Base-by-base conservation (phyloP, 1,139 yeast genomes). In the Magnusiomyces starmeri region DNA sequence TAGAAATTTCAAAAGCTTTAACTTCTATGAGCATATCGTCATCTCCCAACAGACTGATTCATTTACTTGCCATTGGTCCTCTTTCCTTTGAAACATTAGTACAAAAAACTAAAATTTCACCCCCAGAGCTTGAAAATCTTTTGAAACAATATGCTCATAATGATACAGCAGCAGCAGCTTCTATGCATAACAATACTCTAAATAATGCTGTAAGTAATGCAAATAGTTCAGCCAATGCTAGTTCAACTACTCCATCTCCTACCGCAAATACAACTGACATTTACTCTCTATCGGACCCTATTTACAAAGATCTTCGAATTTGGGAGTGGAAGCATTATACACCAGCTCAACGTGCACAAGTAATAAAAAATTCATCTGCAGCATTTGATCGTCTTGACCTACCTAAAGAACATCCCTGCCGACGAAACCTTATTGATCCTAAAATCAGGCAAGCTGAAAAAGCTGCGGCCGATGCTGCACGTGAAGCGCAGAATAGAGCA, bases 291-390 rank as follows among this genome's bases (percentile, higher is more conserved):
- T 59, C 66, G 9, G 71, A 67, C 53, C 56, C 56, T 32, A 56
- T 59, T 16, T 70, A 60, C 58, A 62, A 64, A 51, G 70, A 69
- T 42, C 58, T 70, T 40, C 62, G 70, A 8, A 57, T 68, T 14
- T 70, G 71, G 70, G 72, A 68, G 24, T 70, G 70, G 69, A 65
- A 66, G 50, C 64, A 60, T 29, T 70, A 69, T 53, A 56, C 65
- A n/a, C 56, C 59, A 12, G 48, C 57, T 12, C 70, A 70, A 51
- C 64, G 74, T 4, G 54, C 57, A 10, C 56, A 57, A 29, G 70
- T 69, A 27, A 61, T 67, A 42, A 53, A 52, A 7, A 60, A 59
- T 9, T 62, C 72, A 10, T 52, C 56, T 3, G 59, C 54, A 43
- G 72, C 70, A 1, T 70, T 61, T 54, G 70, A 65, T 49, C 54